phyloP scores from a whole-genome alignment of 257 asterid species.

The Nicotiana noctiflora region DNA sequence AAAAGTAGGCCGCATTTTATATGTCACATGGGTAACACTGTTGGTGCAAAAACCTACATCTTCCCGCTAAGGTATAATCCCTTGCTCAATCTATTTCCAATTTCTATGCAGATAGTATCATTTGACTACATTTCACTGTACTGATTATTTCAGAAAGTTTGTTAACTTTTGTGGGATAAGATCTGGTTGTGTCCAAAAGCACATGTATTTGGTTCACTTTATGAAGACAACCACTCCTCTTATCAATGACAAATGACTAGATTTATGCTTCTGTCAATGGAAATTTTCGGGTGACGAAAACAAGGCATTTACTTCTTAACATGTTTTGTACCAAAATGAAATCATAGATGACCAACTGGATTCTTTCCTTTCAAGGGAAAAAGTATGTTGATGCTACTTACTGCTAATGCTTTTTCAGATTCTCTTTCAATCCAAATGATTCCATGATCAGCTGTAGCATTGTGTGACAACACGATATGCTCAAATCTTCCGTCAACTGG shows the following conservation, averaged over 20 bases:
- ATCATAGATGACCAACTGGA: background rate
- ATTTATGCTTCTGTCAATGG: background rate
- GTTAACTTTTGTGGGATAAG: background rate
- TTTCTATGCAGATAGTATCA: background rate
- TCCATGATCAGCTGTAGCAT: slow-evolving; percentile 70
- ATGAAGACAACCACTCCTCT: background rate
- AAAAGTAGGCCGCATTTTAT: background rate
- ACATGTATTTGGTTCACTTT: background rate
- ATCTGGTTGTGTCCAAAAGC: background rate
- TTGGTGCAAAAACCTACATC: background rate
- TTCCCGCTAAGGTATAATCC: background rate
- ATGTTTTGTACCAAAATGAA: background rate
- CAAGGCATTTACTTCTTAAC: background rate
- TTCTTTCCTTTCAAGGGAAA: background rate
- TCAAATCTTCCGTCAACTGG: slow-evolving; percentile 98
- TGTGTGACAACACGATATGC: slow-evolving; percentile 88
- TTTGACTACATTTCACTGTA: background rate
- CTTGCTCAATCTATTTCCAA: background rate
- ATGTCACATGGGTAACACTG: background rate
- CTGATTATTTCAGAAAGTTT: background rate
- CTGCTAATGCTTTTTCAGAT: slow-evolving; percentile 68
- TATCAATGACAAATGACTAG: background rate
- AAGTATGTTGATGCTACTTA: slow-evolving; percentile 29
- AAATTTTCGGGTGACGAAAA: background rate
- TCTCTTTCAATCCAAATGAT: slow-evolving; percentile 70